These are phyloP conservation scores for Aeminium ludgeri DNA, from an alignment of 495 filamentous ascomycete genomes.

Conservation along the genomic window DNA sequence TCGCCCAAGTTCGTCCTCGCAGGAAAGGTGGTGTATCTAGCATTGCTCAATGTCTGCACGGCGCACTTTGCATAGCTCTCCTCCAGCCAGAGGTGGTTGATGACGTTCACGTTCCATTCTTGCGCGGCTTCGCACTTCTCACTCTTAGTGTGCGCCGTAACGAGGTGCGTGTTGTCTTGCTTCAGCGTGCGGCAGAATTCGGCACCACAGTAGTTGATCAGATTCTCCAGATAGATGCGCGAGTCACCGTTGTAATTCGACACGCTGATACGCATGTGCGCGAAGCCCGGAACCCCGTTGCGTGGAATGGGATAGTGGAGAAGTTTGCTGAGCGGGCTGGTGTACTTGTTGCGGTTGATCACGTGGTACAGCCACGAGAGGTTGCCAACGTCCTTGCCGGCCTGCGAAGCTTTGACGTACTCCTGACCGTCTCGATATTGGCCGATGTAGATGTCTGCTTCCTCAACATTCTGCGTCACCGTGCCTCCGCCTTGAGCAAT, in stretches of 20 bases:
- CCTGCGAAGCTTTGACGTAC: constrained; percentile 57
- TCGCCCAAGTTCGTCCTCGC: constrained; percentile 79
- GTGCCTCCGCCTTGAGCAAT: constrained; percentile 51
- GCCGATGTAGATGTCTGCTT: constrained; percentile 69
- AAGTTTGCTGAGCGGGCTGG: constrained; percentile 58
- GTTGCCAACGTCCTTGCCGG: constrained; percentile 71
- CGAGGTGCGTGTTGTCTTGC: constrained; percentile 83
- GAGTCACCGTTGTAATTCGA: constrained; percentile 96
- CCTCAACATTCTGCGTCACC: constrained; percentile 46
- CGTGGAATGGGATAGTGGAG: constrained; percentile 78
- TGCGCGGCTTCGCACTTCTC: constrained; percentile 83
- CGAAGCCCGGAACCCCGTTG: constrained; percentile 61
- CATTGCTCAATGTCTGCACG: constrained; percentile 45
- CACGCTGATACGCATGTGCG: constrained; percentile 58
- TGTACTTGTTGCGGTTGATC: constrained; percentile 77
- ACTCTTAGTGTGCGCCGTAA: constrained; percentile 70
- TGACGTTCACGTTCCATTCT: constrained; percentile 79
- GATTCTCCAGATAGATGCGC: constrained; percentile 79
- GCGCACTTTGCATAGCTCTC: constrained; percentile 87
- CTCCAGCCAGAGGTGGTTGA: constrained; percentile 96
- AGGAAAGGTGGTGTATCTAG: constrained; percentile 69
- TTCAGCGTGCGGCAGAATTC: constrained; percentile 68
- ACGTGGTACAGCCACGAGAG: constrained; percentile 85
- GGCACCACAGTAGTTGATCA: constrained; percentile 66
- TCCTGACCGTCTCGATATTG: constrained; percentile 67